Percentiles rank a stretch among this genome's conserved stretches.
Conservation (phyloP, 257 asterid genomes). For the Dorcoceras hygrometricum region DNA sequence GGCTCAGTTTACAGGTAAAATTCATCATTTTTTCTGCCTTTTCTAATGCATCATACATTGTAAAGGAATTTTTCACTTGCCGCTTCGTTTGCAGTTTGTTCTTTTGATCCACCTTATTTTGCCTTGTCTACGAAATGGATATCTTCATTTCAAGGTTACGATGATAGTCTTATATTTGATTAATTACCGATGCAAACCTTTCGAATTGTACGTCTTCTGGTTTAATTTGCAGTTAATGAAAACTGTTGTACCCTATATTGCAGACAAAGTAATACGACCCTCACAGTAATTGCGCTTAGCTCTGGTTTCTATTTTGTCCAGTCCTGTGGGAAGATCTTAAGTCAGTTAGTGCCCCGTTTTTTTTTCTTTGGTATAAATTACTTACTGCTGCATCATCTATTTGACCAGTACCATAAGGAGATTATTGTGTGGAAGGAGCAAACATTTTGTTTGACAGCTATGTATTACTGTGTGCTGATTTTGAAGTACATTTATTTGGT, state of each 20-base stretch:
- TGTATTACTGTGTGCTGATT: slow-evolving; percentile 19
- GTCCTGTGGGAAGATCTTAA: no score
- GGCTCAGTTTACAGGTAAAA: slow-evolving; percentile 74
- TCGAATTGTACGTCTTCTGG: neutral
- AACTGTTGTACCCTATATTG: neutral
- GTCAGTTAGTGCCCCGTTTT: no score
- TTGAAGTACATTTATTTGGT: slow-evolving; percentile 20
- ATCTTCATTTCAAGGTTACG: neutral
- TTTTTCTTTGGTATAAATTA: neutral
- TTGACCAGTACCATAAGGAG: neutral
- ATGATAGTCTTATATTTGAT: neutral
- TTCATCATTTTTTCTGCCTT: neutral
- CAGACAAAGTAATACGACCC: neutral
- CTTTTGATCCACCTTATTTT: neutral
- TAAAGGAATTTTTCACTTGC: neutral
- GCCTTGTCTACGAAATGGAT: neutral
- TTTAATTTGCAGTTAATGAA: neutral
- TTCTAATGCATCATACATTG: neutral
- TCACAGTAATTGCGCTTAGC: neutral
- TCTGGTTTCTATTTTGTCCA: neutral
- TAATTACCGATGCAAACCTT: neutral
- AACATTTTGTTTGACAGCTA: neutral
- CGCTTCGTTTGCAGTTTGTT: slow-evolving; percentile 17
- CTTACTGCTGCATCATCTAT: neutral
- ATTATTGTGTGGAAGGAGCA: neutral